Percentiles rank a stretch among this genome's conserved stretches.
phyloP scores from a whole-genome alignment of 768 basidiomycete genomes.

The Daedaleopsis nitida region DNA sequence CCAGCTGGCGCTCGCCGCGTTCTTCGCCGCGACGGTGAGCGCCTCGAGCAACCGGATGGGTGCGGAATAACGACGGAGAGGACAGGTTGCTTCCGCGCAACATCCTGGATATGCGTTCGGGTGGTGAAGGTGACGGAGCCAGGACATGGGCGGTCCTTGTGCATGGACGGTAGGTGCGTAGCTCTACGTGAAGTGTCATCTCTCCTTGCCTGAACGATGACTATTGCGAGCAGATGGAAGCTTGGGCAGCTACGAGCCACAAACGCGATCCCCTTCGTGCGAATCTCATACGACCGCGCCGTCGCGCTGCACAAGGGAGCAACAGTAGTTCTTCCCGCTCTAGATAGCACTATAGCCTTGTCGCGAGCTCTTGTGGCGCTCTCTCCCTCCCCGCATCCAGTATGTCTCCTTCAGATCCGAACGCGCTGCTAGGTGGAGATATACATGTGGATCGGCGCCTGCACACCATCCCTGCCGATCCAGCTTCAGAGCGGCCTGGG shows the following conservation, averaged over 20 bases:
- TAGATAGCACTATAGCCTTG: slow-evolving; percentile 16
- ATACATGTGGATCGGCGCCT: slow-evolving; percentile 39
- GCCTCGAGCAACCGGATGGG: slow-evolving; percentile 65
- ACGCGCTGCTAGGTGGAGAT: too few species aligned
- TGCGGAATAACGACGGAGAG: slow-evolving; percentile 57
- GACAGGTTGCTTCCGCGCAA: slow-evolving; percentile 73
- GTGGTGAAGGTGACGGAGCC: slow-evolving; percentile 64
- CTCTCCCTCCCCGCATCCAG: too few species aligned
- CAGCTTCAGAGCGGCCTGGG: slow-evolving; percentile 24
- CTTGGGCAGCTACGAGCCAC: slow-evolving; percentile 66
- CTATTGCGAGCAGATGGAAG: slow-evolving; percentile 53
- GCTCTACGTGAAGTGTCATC: slow-evolving; percentile 45
- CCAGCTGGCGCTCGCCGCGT: slow-evolving; percentile 43
- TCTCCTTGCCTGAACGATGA: too few species aligned
- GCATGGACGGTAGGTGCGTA: slow-evolving; percentile 54
- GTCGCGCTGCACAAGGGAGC: slow-evolving; percentile 26
- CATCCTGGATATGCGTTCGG: slow-evolving; percentile 58
- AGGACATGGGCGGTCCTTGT: slow-evolving; percentile 65
- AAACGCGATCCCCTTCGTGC: slow-evolving; percentile 51
- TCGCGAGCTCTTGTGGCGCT: background rate
- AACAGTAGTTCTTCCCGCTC: slow-evolving; percentile 34
- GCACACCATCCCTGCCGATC: slow-evolving; percentile 26
- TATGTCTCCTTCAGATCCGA: too few species aligned
- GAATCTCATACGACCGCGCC: slow-evolving; percentile 48
- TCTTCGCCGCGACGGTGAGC: slow-evolving; percentile 59